These are phyloP conservation scores for Pachyrhizus erosus DNA, from an alignment of 306 rosid genomes.

Conservation along the genomic window DNA sequence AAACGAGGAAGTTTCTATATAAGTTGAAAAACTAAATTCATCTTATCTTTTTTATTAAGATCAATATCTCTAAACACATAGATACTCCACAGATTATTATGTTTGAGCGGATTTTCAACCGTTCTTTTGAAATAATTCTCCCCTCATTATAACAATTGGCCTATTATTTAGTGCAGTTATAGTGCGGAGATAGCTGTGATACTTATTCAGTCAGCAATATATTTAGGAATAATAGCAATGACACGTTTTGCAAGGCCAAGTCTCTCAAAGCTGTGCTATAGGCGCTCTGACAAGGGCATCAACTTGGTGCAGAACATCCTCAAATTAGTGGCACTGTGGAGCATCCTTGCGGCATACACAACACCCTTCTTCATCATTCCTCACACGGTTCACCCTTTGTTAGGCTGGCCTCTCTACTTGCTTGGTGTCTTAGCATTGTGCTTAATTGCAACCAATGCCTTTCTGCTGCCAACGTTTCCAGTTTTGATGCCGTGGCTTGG, in stretches of 20 bases:
- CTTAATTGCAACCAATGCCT: slow-evolving; percentile 58
- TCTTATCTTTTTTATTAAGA: too few relatives aligned
- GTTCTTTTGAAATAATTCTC: background rate
- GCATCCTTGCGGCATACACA: slow-evolving; percentile 71
- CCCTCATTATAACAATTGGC: background rate
- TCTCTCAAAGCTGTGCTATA: slow-evolving; percentile 73
- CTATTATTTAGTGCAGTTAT: slow-evolving; percentile 56
- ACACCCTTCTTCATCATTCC: slow-evolving; percentile 78
- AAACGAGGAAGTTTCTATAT: too few relatives aligned
- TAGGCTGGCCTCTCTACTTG: slow-evolving; percentile 82
- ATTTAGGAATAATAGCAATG: slow-evolving; percentile 67
- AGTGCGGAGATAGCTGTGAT: slow-evolving; percentile 70
- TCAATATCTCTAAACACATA: too few relatives aligned
- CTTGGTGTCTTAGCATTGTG: slow-evolving; percentile 71
- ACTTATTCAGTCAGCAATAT: slow-evolving; percentile 59
- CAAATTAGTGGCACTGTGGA: slow-evolving; percentile 66
- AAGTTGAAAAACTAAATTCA: too few relatives aligned
- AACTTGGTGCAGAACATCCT: slow-evolving; percentile 56
- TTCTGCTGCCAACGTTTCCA: slow-evolving; percentile 70
- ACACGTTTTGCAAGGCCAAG: slow-evolving; percentile 76
- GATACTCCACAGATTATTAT: too few relatives aligned
- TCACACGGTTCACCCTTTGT: slow-evolving; percentile 79
- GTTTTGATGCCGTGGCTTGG: slow-evolving; percentile 67
- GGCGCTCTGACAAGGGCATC: slow-evolving; percentile 68
- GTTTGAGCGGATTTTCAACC: background rate